Conservation (phyloP, 331 rosid genomes). For the Rosa hybrid region DNA sequence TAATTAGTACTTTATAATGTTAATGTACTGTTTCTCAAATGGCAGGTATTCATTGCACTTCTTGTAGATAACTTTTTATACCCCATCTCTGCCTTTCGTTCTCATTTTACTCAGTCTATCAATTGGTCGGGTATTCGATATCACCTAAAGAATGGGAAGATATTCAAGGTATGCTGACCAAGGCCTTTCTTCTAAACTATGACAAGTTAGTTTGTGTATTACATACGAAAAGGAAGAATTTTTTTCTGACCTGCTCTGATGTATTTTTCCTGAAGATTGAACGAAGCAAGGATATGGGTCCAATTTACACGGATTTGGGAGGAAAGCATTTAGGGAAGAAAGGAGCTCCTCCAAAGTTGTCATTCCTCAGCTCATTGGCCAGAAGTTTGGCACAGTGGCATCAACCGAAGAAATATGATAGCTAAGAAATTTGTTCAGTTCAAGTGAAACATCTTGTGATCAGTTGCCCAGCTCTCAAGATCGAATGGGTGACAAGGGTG, state of each 20-base stretch:
- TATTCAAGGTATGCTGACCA: constrained; percentile 60
- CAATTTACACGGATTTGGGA: constrained; percentile 80
- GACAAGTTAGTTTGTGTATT: neutral
- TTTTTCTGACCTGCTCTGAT: constrained; percentile 20
- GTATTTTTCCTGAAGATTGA: constrained; percentile 65
- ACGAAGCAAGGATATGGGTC: constrained; percentile 72
- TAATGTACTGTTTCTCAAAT: constrained; percentile 16
- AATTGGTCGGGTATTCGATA: constrained; percentile 96
- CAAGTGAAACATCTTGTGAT: neutral
- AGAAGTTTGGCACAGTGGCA: constrained; percentile 61
- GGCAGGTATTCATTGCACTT: constrained; percentile 90
- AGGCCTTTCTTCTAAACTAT: constrained; percentile 5
- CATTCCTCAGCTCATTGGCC: constrained; percentile 68
- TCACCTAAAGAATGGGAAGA: constrained; percentile 84
- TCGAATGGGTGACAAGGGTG: constrained; percentile 19
- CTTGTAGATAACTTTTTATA: constrained; percentile 88
- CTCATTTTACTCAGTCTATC: constrained; percentile 87
- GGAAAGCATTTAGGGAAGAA: constrained; percentile 85
- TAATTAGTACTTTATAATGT: constrained; percentile 28
- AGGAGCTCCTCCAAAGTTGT: constrained; percentile 58
- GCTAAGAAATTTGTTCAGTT: constrained; percentile 32
- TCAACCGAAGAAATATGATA: constrained; percentile 78
- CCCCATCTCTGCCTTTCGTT: constrained; percentile 82
- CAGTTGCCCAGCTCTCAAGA: constrained; percentile 29
- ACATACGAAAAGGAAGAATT: neutral